These are phyloP conservation scores for Chaetoceros tenuissimus DNA, from an alignment of 108 stramenopile species.

Conservation along the genomic window DNA sequence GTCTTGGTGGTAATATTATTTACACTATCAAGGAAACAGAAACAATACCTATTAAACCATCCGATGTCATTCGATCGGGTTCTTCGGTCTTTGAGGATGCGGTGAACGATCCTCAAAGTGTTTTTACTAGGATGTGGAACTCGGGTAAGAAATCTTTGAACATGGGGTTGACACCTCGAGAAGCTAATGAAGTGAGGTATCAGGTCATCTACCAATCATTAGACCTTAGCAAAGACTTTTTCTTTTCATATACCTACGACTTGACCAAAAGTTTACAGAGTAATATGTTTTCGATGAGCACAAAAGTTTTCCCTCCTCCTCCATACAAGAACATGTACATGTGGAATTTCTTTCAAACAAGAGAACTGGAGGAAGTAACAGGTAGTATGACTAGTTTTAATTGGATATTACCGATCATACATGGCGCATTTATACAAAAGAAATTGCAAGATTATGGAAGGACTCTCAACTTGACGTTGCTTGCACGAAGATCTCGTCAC, in stretches of 20 bases:
- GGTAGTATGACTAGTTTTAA: conserved; percentile 72
- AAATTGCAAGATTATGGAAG: conserved; percentile 87
- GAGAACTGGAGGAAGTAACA: conserved; percentile 80
- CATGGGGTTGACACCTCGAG: conserved; percentile 68
- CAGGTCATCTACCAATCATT: conserved; percentile 92
- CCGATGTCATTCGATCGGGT: conserved; percentile 21
- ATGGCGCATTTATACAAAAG: conserved; percentile 90
- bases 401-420: conserved; percentile 89
- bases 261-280: conserved; percentile 90
- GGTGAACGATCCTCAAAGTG: conserved; percentile 60
- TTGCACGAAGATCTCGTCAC: conserved; percentile 91
- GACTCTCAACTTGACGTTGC: conserved; percentile 76
- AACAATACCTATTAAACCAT: conserved; percentile 81
- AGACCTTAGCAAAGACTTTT: conserved; percentile 95
- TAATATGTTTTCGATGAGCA: conserved; percentile 81
- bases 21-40: conserved; percentile 93
- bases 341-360: conserved; percentile 93
- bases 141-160: conserved; percentile 80
- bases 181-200: conserved; percentile 88
- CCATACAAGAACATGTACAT: conserved; percentile 93
- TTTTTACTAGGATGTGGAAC: conserved; percentile 87
- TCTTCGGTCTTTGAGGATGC: not conserved
- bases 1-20: conserved; percentile 89
- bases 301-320: conserved; percentile 68
- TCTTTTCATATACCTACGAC: conserved; percentile 94